Evolutionary conservation across 768 basidiomycete genomes (phyloP).

Genomic region (Phallus indusiatus): DNA sequence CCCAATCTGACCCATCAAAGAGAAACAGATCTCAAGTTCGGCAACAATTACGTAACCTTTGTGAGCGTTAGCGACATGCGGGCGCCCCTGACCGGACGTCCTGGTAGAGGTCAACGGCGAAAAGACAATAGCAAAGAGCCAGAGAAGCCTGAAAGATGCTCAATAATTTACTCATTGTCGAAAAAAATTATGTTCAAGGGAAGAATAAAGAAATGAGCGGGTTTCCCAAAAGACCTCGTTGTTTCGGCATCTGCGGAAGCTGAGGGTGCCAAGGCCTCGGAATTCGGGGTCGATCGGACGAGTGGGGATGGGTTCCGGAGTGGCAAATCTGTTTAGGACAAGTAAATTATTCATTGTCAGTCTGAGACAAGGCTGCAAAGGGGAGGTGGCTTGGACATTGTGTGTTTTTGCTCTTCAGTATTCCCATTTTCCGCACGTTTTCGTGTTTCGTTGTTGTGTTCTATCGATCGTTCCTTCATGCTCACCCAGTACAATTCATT

Average conservation of each 20-base stretch:
- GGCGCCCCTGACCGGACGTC: not conserved
- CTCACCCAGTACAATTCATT: slow-evolving; percentile 5
- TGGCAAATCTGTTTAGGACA: slow-evolving; percentile 8
- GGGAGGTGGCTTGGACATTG: not conserved
- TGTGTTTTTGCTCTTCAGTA: not conserved
- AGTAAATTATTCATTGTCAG: not conserved
- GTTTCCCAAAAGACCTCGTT: not conserved
- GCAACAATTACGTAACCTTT: not conserved
- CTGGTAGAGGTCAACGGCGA: not conserved
- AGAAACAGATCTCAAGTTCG: not conserved
- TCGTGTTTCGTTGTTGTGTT: not conserved
- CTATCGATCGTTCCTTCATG: slow-evolving; percentile 8
- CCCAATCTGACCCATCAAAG: not conserved
- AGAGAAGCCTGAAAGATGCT: not conserved
- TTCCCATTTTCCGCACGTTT: not conserved
- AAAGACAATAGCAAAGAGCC: not conserved
- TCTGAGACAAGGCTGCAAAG: not conserved
- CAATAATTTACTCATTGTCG: not conserved
- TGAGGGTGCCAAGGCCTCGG: not conserved
- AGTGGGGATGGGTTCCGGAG: not conserved
- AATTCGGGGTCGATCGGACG: slow-evolving; percentile 2
- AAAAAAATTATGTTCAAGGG: not conserved
- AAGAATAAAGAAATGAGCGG: not conserved
- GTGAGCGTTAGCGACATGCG: not conserved
- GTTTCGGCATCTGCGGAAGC: not conserved